phyloP scores from a whole-genome alignment of 78 protist species.

The Cavenderia fasciculata region DNA sequence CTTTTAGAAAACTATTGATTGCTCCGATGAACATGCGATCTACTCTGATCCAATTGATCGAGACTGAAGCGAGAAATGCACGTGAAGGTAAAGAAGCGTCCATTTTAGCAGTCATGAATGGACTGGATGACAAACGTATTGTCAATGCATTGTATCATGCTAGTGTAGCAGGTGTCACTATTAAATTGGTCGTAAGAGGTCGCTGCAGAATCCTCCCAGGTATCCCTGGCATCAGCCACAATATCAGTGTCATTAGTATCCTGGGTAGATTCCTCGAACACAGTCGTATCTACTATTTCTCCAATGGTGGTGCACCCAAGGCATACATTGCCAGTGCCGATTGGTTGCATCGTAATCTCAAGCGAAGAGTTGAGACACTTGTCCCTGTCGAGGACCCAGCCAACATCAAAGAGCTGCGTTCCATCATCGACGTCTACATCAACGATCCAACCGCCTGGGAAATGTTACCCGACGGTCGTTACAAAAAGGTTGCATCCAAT shows the following conservation, averaged over 20 bases:
- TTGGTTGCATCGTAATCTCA: constrained; percentile 68
- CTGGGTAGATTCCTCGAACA: constrained; percentile 71
- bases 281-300: constrained; percentile 66
- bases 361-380: constrained; percentile 60
- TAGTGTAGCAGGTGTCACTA: constrained; percentile 60
- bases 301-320: constrained; percentile 37
- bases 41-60: constrained; percentile 56
- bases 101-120: constrained; percentile 64
- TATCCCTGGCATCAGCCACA: constrained; percentile 32
- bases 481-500: constrained; percentile 31
- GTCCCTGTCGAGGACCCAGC: constrained; percentile 59
- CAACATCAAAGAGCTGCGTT: constrained; percentile 40
- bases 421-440: constrained; percentile 32
- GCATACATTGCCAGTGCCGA: constrained; percentile 63
- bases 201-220: constrained; percentile 70
- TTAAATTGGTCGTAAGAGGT: constrained; percentile 64
- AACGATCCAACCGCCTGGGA: constrained; percentile 71
- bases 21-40: constrained; percentile 78
- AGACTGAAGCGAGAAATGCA: constrained; percentile 55
- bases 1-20: constrained; percentile 65
- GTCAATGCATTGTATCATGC: constrained; percentile 68
- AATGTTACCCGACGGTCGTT: constrained; percentile 72
- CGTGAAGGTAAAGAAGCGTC: constrained; percentile 69
- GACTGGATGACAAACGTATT: constrained; percentile 53
- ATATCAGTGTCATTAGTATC: constrained; percentile 42